phyloP scores from a whole-genome alignment of 2,329 filamentous ascomycete species.

The Lachnellula arida region DNA sequence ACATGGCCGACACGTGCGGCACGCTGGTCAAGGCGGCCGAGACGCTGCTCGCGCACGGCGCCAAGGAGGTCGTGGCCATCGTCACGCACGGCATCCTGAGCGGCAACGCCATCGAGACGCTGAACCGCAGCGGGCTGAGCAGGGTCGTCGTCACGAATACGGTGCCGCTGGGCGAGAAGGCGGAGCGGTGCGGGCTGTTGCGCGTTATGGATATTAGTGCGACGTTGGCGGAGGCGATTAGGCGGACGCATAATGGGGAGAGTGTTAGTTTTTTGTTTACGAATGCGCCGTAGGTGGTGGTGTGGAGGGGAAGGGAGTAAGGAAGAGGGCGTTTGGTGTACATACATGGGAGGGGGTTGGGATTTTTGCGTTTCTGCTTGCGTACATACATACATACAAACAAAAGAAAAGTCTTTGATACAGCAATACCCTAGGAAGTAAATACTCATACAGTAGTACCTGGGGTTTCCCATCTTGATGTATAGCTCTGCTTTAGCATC shows the following conservation, averaged over 20 bases:
- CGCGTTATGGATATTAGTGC: slow-evolving; percentile 90
- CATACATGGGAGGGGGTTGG: background rate
- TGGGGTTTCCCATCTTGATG: too few species aligned
- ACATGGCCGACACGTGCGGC: slow-evolving; percentile 96
- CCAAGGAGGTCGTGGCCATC: slow-evolving; percentile 84
- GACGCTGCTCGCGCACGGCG: slow-evolving; percentile 81
- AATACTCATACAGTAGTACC: background rate
- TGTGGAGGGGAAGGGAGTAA: background rate
- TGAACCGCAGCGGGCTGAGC: slow-evolving; percentile 69
- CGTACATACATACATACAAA: too few species aligned
- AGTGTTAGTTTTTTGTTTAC: slow-evolving; percentile 65
- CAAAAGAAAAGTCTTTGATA: background rate
- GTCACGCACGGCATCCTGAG: slow-evolving; percentile 92
- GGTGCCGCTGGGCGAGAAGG: slow-evolving; percentile 75
- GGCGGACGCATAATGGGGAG: slow-evolving; percentile 64
- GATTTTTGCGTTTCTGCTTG: background rate
- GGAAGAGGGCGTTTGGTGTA: background rate
- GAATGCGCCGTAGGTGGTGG: slow-evolving; percentile 47
- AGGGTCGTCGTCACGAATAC: slow-evolving; percentile 89
- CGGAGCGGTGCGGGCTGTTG: slow-evolving; percentile 70
- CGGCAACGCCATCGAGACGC: slow-evolving; percentile 72
- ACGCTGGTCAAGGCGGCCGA: slow-evolving; percentile 84
- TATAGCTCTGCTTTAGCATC: too few species aligned
- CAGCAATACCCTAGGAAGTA: background rate
- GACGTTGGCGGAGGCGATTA: slow-evolving; percentile 69